phyloP scores from a whole-genome alignment of 352 stramenopile species.

The Pythium plurisporium region DNA sequence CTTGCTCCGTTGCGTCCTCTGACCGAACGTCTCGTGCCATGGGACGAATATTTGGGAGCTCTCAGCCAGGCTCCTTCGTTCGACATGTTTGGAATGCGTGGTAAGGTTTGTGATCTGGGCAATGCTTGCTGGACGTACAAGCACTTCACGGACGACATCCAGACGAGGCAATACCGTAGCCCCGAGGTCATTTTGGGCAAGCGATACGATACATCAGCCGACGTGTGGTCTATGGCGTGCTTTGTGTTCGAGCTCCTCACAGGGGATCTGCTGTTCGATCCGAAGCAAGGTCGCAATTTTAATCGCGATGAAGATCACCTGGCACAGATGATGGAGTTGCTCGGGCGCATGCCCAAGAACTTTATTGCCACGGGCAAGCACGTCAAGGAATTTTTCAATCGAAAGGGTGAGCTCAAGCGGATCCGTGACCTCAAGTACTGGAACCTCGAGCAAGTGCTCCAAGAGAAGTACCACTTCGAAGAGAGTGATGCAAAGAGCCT shows the following conservation, averaged over 20 bases:
- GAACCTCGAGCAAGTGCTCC: conserved; percentile 94
- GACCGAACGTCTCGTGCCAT: conserved; percentile 27
- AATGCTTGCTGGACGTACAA: conserved; percentile 99
- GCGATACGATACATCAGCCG: conserved; percentile 97
- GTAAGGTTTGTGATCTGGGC: conserved; percentile 97
- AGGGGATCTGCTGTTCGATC: conserved; percentile 99
- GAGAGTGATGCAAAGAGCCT: conserved; percentile 84
- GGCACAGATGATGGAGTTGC: conserved; percentile 98
- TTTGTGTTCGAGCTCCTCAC: conserved; percentile 99
- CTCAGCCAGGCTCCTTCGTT: conserved; percentile 41
- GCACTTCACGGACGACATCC: conserved; percentile 99
- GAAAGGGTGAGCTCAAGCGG: conserved; percentile 96
- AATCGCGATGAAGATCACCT: conserved; percentile 96
- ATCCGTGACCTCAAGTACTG: conserved; percentile 98
- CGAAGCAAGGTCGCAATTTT: conserved; percentile 86
- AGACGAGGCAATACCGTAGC: conserved; percentile 99
- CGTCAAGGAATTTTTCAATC: conserved; percentile 96
- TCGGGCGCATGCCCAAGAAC: conserved; percentile 96
- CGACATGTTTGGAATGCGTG: conserved; percentile 56
- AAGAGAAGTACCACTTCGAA: conserved; percentile 95
- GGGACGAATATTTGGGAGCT: conserved; percentile 34
- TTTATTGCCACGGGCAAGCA: conserved; percentile 90
- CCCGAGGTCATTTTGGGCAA: conserved; percentile 97
- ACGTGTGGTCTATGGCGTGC: conserved; percentile 99
- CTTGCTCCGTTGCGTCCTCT: conserved; percentile 8